Evolutionary conservation across 768 basidiomycete genomes (phyloP).

Genomic region (Calocera viscosa): DNA sequence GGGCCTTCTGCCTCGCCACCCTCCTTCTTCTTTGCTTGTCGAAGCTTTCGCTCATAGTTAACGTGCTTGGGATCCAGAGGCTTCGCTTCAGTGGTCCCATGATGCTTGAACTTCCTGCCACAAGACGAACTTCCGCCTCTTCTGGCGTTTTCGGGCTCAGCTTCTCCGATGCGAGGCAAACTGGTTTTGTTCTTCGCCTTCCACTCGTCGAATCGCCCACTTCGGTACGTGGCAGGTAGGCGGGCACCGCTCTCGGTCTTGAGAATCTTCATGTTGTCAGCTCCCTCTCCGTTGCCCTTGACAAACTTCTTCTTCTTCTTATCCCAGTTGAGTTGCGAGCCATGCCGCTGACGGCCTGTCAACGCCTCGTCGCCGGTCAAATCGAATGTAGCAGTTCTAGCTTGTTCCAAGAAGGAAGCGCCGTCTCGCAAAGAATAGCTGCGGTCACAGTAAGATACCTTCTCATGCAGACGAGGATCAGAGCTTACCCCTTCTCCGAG

Average conservation of each 20-base stretch:
- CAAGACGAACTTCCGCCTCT: conserved; percentile 30
- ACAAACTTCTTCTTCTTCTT: conserved; percentile 93
- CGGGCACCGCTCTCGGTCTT: conserved; percentile 83
- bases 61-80: conserved; percentile 61
- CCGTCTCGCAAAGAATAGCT: conserved; percentile 87
- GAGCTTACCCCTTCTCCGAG: conserved; percentile 75
- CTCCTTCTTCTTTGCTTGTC: conserved; percentile 48
- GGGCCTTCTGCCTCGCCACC: conserved; percentile 20
- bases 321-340: conserved; percentile 74
- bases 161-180: conserved; percentile 74
- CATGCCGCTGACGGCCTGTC: conserved; percentile 41
- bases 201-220: conserved; percentile 94
- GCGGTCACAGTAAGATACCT: conserved; percentile 8
- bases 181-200: conserved; percentile 59
- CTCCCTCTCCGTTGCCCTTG: conserved; percentile 68
- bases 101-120: conserved; percentile 57
- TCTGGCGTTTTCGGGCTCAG: conserved; percentile 39
- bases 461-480: neutral
- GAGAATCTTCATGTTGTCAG: conserved; percentile 90
- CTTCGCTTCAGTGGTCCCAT: conserved; percentile 49
- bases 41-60: conserved; percentile 61
- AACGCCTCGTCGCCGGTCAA: conserved; percentile 64
- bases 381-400: conserved; percentile 66
- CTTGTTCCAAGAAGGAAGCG: conserved; percentile 74
- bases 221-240: conserved; percentile 82